These are phyloP conservation scores for Cerrena zonata DNA, from an alignment of 1,284 basidiomycete species.

Conservation along the genomic window DNA sequence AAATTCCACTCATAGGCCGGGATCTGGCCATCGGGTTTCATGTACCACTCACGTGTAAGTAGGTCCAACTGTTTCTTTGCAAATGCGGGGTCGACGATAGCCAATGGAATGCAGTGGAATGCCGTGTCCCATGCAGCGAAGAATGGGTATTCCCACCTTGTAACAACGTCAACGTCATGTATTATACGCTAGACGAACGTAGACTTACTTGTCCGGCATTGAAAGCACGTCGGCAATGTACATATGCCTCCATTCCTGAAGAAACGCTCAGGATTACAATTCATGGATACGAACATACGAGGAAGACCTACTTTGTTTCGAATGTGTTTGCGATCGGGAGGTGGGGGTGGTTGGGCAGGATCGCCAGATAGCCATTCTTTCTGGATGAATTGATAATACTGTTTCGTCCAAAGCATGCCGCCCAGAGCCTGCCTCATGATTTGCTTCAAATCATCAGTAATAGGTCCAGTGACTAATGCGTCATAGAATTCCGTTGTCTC, in stretches of 20 bases:
- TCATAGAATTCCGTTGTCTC: constrained; percentile 97
- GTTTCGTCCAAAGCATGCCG: constrained; percentile 99
- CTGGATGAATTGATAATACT: constrained; percentile 93
- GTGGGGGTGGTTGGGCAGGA: constrained; percentile 89
- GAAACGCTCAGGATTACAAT: background rate
- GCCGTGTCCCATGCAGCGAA: constrained; percentile 94
- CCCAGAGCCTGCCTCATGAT: constrained; percentile 96
- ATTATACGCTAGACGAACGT: background rate
- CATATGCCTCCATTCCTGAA: constrained; percentile 88
- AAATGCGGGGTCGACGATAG: constrained; percentile 89
- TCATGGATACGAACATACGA: background rate
- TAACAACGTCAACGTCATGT: background rate
- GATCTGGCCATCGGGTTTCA: constrained; percentile 96
- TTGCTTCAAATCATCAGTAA: constrained; percentile 88
- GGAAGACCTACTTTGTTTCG: constrained; percentile 66
- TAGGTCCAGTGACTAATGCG: constrained; percentile 71
- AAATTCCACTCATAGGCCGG: constrained; percentile 99
- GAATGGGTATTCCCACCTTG: constrained; percentile 94
- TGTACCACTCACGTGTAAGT: constrained; percentile 97
- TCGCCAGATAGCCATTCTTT: constrained; percentile 95
- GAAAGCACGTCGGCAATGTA: constrained; percentile 93
- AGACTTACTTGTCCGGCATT: constrained; percentile 89
- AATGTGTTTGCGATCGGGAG: constrained; percentile 80
- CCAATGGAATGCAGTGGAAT: constrained; percentile 96
- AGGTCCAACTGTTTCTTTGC: constrained; percentile 97